Conservation (phyloP, 2,329 filamentous ascomycete genomes). For the Sporothrix variecibatus region DNA sequence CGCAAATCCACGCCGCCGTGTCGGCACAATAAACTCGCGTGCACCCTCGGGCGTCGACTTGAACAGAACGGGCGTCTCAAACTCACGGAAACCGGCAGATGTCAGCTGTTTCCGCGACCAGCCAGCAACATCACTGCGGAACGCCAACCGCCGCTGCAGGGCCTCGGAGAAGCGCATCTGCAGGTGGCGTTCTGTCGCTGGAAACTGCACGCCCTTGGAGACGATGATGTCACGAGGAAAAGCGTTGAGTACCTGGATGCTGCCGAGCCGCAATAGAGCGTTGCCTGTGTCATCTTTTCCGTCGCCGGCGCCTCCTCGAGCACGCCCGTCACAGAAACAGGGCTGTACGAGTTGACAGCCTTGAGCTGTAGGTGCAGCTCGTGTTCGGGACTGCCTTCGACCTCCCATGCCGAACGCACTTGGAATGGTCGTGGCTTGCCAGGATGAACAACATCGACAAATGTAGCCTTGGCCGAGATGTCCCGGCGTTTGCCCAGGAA, state of each 20-base stretch:
- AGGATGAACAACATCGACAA: slow-evolving; percentile 58
- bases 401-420: slow-evolving; percentile 44
- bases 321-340: slow-evolving; percentile 52
- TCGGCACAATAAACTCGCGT: slow-evolving; percentile 90
- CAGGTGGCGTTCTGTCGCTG: slow-evolving; percentile 74
- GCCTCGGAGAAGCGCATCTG: slow-evolving; percentile 75
- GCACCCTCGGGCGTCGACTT: slow-evolving; percentile 97
- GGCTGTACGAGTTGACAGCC: slow-evolving; percentile 52
- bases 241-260: slow-evolving; percentile 68
- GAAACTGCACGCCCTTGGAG: slow-evolving; percentile 71
- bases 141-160: slow-evolving; percentile 67
- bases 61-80: slow-evolving; percentile 93
- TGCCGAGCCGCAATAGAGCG: slow-evolving; percentile 48
- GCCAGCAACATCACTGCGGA: slow-evolving; percentile 57
- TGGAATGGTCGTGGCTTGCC: slow-evolving; percentile 42
- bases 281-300: neutral
- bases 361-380: slow-evolving; percentile 46
- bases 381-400: slow-evolving; percentile 41
- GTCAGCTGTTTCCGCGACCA: slow-evolving; percentile 30
- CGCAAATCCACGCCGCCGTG: slow-evolving; percentile 70
- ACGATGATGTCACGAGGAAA: slow-evolving; percentile 78
- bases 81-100: slow-evolving; percentile 64
- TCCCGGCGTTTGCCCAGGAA: slow-evolving; percentile 71
- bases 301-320: slow-evolving; percentile 29
- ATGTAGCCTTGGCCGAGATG: slow-evolving; percentile 68